Base-by-base conservation (phyloP, 768 basidiomycete genomes). In the Mycena albidolilacea region DNA sequence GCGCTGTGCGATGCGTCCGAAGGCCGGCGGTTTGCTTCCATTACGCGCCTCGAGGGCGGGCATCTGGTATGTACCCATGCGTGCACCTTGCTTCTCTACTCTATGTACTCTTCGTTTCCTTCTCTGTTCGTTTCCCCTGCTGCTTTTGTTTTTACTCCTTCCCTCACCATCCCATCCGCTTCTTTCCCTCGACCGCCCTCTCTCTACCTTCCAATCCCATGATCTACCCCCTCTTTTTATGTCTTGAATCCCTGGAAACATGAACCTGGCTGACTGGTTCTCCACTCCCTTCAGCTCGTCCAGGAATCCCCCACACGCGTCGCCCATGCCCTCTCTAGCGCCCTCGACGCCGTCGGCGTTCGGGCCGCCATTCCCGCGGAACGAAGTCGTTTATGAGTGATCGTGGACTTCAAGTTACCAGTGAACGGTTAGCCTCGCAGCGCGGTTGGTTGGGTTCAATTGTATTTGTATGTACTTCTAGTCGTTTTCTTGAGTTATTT, bases 291-390 rank as follows among this genome's bases (percentile, higher is more conserved):
- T 6, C 35, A 87, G 87, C 76, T 88, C 38, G 83, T 87, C 0
- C 87, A 88, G 67, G 87, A 88, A 73, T 77, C 82, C 55, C 87
- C 87, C 0, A 80, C 85, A 64, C 70, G 75, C 7, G 77, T 87
- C 19, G 86, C 85, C 12, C 67, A 77, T 2, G 81, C 79, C 1
- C 82, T 87, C 14, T 75, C 78, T 64, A 76, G 78, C 19, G 80
- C 84, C 43, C 67, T 88, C n/a, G 77, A 83, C 48, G 78, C 19
- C 48, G n/a, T 50, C 48, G 19, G 48, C 48, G 48, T 50, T n/a
- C 12, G 46, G 12, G 46, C 7, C 11, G 48, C 48, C n/a, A n/a
- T n/a, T 1, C 48, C 48, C 19, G 19, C 48, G 7, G 48, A 50
- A 50, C 48, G 19, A 17, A n/a, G 48, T 50, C 48, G 48, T 7